phyloP scores from a whole-genome alignment of 1,284 basidiomycete genomes.

The Pterula multifida region DNA sequence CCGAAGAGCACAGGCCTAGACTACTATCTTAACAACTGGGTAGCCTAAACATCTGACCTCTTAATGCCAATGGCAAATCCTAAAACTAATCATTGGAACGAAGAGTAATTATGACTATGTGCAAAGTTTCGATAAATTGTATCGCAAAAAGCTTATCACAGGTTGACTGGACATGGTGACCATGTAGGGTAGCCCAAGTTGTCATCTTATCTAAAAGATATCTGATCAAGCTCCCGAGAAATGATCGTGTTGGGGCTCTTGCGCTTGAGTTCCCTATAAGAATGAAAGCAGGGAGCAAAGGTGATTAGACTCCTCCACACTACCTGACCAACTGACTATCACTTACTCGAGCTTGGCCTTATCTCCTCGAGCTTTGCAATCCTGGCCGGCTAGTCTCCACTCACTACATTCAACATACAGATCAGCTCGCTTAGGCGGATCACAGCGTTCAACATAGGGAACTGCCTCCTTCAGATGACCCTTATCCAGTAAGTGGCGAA shows the following conservation, averaged over 20 bases:
- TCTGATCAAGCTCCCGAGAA: slow-evolving; percentile 1
- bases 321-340: neutral
- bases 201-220: neutral
- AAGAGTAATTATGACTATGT: no score
- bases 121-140: no score
- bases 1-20: no score
- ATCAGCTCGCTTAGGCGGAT: slow-evolving; percentile 71
- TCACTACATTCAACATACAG: slow-evolving; percentile 82
- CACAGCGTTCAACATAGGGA: slow-evolving; percentile 70
- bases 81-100: no score
- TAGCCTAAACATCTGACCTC: no score
- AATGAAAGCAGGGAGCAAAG: neutral
- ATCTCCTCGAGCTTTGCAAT: slow-evolving; percentile 79
- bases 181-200: no score
- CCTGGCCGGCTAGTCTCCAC: slow-evolving; percentile 77
- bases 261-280: neutral
- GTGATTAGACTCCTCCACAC: neutral
- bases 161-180: no score
- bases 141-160: no score
- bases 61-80: no score
- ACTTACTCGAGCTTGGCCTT: slow-evolving; percentile 74
- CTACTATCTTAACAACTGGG: no score
- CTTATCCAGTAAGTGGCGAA: slow-evolving; percentile 64
- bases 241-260: slow-evolving; percentile 3
- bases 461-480: slow-evolving; percentile 67